Base-by-base conservation (phyloP, 2,329 filamentous ascomycete genomes). In the Basipetospora chlamydospora region DNA sequence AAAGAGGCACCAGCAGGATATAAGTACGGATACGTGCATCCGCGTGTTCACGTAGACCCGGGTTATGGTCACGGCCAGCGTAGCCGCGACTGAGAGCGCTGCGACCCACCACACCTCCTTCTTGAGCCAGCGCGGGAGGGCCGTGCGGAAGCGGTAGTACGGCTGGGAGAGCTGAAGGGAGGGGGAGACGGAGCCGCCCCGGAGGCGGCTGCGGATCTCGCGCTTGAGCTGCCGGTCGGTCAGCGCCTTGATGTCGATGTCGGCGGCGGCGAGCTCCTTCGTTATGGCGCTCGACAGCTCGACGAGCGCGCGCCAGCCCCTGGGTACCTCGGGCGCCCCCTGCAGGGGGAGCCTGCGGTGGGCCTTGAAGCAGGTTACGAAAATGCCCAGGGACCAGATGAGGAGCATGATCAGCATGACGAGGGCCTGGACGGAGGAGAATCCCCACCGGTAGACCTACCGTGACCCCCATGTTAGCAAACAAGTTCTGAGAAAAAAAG, bases 381-480 rank as follows among this genome's bases (percentile, higher is more conserved):
- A 45, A 15, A 42, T 42, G 6, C 47, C 46, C 20, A 44, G 23
- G 1, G 43, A 46, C 46, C 47, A 51, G 6, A 46, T 28, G 9
- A 32, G 13, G 2, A 49, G 32, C 5, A 41, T 16, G 1, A 41
- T 9, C 1, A 46, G 4, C 4, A 40, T 26, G 8, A 46, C 31
- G 21, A 46, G 44, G 2, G 45, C 28, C 30, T 51, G 49, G 26
- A 51, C 32, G 15, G 42, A 50, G 2, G 49, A 50, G 33, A 51
- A 50, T 2, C 48, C 49, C 47, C 48, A 52, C 29, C 46, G 42
- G 21, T 47, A 50, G 6, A 4, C 10, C 22, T 35, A 12, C 12
- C 5, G n/a, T 3, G 9, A 28, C n/a, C 6, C 15, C 13, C 10
- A n/a, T 6, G 6, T 4, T 23, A 13, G 12, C 6, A 21, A 10